A percentile compares a stretch with the other conserved stretches of the same genome.
Conservation (phyloP, 331 rosid genomes). For the Malus hybrid region DNA sequence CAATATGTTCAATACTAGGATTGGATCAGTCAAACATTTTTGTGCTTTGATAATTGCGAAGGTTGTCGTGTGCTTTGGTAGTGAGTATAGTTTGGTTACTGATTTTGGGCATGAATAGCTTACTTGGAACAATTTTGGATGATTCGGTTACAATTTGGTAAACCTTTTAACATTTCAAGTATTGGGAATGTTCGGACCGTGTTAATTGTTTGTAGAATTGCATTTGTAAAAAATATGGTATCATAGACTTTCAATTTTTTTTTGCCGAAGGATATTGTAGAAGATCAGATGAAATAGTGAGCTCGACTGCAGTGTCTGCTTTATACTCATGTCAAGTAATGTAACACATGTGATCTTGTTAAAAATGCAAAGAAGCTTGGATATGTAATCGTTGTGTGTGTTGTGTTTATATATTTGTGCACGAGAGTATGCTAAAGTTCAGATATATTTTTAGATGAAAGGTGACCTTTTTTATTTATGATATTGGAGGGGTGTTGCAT, state of each 20-base stretch:
- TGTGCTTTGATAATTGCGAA: not conserved
- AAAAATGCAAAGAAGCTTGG: too few relatives aligned
- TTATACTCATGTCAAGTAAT: not conserved
- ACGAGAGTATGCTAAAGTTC: not conserved
- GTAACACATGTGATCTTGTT: too few relatives aligned
- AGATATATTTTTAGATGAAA: not conserved
- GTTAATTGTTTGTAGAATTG: too few relatives aligned
- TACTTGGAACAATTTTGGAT: not conserved
- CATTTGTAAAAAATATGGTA: too few relatives aligned
- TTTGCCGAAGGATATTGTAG: not conserved
- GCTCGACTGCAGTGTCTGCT: not conserved
- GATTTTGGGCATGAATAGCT: not conserved
- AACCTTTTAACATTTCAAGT: not conserved
- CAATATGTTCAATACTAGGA: too few relatives aligned
- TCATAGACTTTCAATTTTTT: not conserved
- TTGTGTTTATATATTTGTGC: too few relatives aligned
- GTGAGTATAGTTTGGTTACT: not conserved
- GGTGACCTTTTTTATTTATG: not conserved
- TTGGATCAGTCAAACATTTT: not conserved
- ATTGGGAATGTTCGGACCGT: not conserved
- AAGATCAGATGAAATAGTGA: not conserved
- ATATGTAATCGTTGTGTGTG: too few relatives aligned
- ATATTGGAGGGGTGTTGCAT: too few relatives aligned
- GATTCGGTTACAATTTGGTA: not conserved
- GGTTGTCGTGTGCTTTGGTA: not conserved